Base-by-base conservation (phyloP, 495 filamentous ascomycete species). In the Hypoxylon fragiforme region DNA sequence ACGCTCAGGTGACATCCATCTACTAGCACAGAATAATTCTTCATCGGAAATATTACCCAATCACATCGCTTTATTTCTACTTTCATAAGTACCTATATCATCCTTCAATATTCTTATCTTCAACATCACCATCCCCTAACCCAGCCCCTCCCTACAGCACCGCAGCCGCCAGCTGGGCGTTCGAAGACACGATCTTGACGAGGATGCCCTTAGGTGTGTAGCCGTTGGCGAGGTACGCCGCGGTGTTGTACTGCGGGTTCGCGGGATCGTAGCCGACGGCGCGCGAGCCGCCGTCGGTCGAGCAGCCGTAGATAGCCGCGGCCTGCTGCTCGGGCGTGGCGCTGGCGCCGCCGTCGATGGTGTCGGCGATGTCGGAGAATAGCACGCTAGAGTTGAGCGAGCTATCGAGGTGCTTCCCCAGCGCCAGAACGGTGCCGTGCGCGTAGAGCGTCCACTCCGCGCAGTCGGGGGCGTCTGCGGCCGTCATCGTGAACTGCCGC, bases 311-410 rank as follows among this genome's bases (percentile, higher is more conserved):
- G 18, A 59, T 21, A 4, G 37, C 22, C 32, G 46, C 44, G 5
- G 30, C 30, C 18, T 7, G 14, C n/a, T 42, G 19, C 8, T 37
- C 31, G n/a, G 14, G 7, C 1, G 54, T 40, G 2, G 44, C 46
- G 31, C 45, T 11, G 16, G 28, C 44, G 16, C 57, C 52, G 42
- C 58, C 51, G 43, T 62, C 58, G 36, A 62, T 62, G 18, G 58
- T 53, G 37, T 30, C 24, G 12, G 58, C 51, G 8, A 62, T 15
- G 43, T 62, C 58, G 21, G 9, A 13, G 28, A 37, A 62, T 3
- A 35, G 13, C 8, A 62, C 52, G 13, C 36, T 44, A 14, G 58
- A 57, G 14, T 36, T 56, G 26, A 35, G 16, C 6, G 20, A 14
- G 1, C 41, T 51, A 9, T 31, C 34, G 51, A 52, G 40, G 50